Base-by-base conservation (phyloP, 2,329 filamentous ascomycete species). In the Botrytis fragariae region DNA sequence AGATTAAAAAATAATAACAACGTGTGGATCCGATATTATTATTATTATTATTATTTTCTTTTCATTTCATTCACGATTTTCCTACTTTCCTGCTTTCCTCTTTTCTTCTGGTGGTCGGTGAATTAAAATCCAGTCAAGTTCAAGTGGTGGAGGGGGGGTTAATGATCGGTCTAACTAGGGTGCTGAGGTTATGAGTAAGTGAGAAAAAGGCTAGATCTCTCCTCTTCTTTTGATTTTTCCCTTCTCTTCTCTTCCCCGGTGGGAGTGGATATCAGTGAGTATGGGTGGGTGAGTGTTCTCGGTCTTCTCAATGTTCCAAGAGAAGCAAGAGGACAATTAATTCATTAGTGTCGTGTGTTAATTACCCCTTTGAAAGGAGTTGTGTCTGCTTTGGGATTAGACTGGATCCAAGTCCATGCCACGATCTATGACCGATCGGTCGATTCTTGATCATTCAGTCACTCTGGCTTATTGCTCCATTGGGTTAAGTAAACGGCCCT, bases 341-440 rank as follows among this genome's bases (percentile, higher is more conserved):
- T 12, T 22, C 8, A 14, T 65, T 51, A 51, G 61, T 8, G 61
- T 18, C 35, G 5, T 29, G 2, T 8, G 16, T 2, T n/a, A 37
- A 18, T 62, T 62, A 18, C 60, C 37, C 25, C 39, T 44, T 67
- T 25, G 18, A 18, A 7, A 37, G 12, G 20, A 67, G 22, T 10
- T 0, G 20, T 29, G 5, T 25, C 44, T 7, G 0, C 12, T 67
- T n/a, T 6, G 6, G 32, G 1, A 22, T 7, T 67, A 54, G 45
- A 6, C 7, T 0, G 9, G 4, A 0, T 25, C 7, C 7, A 7
- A 5, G 7, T 9, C 3, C 10, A 0, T n/a, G 12, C n/a, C 14
- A 10, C 6, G 1, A 29, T 29, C 45, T 54, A 67, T 68, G 0
- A 39, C 64, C 35, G 25, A 57, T 68, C 9, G 64, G n/a, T n/a